Evolutionary conservation across 2,329 filamentous ascomycete species (phyloP), one percentile per base, ranked within the genome.

Genomic region (Penicillium italicum): DNA sequence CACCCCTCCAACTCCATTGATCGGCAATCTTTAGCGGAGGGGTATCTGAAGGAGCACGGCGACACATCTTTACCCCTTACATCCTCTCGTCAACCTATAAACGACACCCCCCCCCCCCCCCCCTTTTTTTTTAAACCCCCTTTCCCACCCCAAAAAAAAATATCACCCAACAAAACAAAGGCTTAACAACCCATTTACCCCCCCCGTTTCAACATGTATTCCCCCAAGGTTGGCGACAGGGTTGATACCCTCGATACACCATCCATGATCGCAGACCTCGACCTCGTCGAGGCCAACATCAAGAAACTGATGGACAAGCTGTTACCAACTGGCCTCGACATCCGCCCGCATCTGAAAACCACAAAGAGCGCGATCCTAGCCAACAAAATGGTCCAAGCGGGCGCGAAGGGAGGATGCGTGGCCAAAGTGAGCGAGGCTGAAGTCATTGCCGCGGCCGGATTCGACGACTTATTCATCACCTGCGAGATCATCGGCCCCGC

Each of bases 191-290:
- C n/a, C n/a, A n/a, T n/a, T n/a, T n/a, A n/a, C n/a, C n/a, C n/a
- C n/a, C n/a, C n/a, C n/a, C n/a, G n/a, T n/a, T n/a, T 16, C 52
- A 60, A 28, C 16, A 72, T 70, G 71, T 79, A 79, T 62, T 45
- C 64, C 33, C 77, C 77, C 11, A 67, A 74, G 58, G 60, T 78
- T 43, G 79, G 79, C 52, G 75, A 79, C 58, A 56, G 57, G 12
- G 57, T 81, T 62, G 67, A 70, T 4, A 65, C 64, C 54, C 78
- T 83, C 41, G 81, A 83, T 62, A 83, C 81, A 0, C 81, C 80
- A 1, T 82, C 79, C 50, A 82, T 83, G 79, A 75, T 83, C 42
- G 80, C 82, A 43, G 76, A 82, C 49, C 74, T 82, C 10, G 74
- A 79, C 53, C 66, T 79, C 4, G 80, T 82, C 77, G 79, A 82